phyloP scores from a whole-genome alignment of 495 filamentous ascomycete species.

The Lophium mytilinum region DNA sequence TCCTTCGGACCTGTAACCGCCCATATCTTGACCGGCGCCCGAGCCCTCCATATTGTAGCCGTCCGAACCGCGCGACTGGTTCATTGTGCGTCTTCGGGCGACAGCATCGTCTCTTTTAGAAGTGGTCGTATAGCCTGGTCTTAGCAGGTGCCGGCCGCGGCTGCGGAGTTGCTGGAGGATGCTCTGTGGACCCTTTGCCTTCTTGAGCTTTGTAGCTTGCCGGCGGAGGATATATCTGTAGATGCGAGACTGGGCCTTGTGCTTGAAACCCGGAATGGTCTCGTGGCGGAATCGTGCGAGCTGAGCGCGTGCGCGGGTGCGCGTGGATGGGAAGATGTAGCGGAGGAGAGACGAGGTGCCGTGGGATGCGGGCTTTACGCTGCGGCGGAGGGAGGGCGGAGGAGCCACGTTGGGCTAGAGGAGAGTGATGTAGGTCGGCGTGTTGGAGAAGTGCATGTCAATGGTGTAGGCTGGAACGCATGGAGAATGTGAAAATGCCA shows the following conservation, averaged over 20 bases:
- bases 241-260: conserved; percentile 62
- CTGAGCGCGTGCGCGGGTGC: conserved; percentile 51
- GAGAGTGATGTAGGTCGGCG: no score
- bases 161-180: conserved; percentile 25
- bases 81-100: conserved; percentile 9
- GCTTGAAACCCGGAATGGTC: conserved; percentile 60
- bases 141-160: conserved; percentile 14
- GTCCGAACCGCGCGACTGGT: neutral
- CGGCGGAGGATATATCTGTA: conserved; percentile 62
- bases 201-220: conserved; percentile 40
- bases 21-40: conserved; percentile 13
- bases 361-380: conserved; percentile 11
- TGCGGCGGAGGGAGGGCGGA: conserved; percentile 12
- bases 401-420: conserved; percentile 10
- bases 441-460: no score
- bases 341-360: conserved; percentile 42
- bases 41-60: neutral
- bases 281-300: conserved; percentile 63
- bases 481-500: no score
- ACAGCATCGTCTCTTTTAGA: conserved; percentile 27
- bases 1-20: conserved; percentile 7
- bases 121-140: neutral
- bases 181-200: conserved; percentile 11
- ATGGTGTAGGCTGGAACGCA: no score
- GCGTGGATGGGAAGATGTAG: conserved; percentile 49